Conservation (phyloP, 1,284 basidiomycete genomes). For the Porphyrellus sp. region DNA sequence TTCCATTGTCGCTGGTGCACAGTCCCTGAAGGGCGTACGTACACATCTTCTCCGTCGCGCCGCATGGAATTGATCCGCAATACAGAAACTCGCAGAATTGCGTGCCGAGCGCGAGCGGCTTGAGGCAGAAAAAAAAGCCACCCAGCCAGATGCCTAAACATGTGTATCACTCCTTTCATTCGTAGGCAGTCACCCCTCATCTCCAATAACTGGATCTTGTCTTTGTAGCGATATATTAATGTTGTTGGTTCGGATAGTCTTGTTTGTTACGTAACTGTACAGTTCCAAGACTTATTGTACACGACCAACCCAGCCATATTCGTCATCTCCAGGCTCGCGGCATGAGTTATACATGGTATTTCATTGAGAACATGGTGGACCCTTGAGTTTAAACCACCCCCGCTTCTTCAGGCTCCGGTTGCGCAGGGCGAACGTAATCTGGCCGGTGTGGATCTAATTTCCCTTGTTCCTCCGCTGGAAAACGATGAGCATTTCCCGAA, state of each 20-base stretch:
- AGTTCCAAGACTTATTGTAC: neutral
- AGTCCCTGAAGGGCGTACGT: slow-evolving; percentile 58
- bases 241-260: too few relatives aligned
- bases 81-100: slow-evolving; percentile 60
- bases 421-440: slow-evolving; percentile 48
- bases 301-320: neutral
- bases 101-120: slow-evolving; percentile 51
- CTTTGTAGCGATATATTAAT: slow-evolving; percentile 20
- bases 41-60: neutral
- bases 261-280: neutral
- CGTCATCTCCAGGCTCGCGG: neutral
- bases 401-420: slow-evolving; percentile 21
- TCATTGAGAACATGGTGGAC: neutral
- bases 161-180: slow-evolving; percentile 13
- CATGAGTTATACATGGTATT: neutral
- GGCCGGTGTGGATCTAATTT: slow-evolving; percentile 59
- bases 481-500: slow-evolving; percentile 4
- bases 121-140: slow-evolving; percentile 40
- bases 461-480: slow-evolving; percentile 73
- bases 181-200: slow-evolving; percentile 23
- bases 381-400: slow-evolving; percentile 15
- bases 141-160: slow-evolving; percentile 29
- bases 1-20: slow-evolving; percentile 51
- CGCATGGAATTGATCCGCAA: neutral
- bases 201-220: slow-evolving; percentile 34